These are phyloP conservation scores for Cryptosporidium felis DNA, from an alignment of 169 alveolate genomes.

Conservation along the genomic window DNA sequence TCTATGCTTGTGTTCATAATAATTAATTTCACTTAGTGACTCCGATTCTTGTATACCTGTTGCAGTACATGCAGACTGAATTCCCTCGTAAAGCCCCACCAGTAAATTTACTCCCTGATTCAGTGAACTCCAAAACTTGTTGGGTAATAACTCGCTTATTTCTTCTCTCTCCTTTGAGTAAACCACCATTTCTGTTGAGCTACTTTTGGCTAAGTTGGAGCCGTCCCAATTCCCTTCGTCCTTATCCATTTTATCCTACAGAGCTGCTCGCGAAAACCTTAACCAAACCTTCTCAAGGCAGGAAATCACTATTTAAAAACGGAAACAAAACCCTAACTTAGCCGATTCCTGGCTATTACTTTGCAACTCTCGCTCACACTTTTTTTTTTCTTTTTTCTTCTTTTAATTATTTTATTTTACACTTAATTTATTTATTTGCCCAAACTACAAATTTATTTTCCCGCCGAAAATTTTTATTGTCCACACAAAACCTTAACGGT, in stretches of 20 bases:
- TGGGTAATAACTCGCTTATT: background rate
- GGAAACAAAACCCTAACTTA: background rate
- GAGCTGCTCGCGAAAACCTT: too few species aligned
- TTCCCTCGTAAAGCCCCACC: slow-evolving; percentile 64
- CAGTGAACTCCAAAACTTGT: slow-evolving; percentile 40
- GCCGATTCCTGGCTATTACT: too few species aligned
- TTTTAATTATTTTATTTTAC: slow-evolving; percentile 42
- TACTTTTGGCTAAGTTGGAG: background rate
- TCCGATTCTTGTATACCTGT: slow-evolving; percentile 29
- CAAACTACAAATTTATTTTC: slow-evolving; percentile 34
- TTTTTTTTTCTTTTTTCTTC: background rate
- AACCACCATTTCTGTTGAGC: slow-evolving; percentile 12
- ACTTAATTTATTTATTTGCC: background rate
- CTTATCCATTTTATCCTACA: background rate
- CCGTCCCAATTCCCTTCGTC: background rate
- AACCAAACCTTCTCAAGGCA: too few species aligned
- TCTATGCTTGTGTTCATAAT: background rate
- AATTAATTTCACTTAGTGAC: background rate
- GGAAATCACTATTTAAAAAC: background rate
- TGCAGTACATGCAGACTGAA: slow-evolving; percentile 65
- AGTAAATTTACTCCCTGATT: slow-evolving; percentile 42
- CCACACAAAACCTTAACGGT: slow-evolving; percentile 55
- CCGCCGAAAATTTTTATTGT: slow-evolving; percentile 59
- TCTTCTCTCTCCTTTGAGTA: slow-evolving; percentile 6
- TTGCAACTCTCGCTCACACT: too few species aligned